Evolutionary conservation across 345 rosid genomes (phyloP).

Genomic region (Trapa bicornis): DNA sequence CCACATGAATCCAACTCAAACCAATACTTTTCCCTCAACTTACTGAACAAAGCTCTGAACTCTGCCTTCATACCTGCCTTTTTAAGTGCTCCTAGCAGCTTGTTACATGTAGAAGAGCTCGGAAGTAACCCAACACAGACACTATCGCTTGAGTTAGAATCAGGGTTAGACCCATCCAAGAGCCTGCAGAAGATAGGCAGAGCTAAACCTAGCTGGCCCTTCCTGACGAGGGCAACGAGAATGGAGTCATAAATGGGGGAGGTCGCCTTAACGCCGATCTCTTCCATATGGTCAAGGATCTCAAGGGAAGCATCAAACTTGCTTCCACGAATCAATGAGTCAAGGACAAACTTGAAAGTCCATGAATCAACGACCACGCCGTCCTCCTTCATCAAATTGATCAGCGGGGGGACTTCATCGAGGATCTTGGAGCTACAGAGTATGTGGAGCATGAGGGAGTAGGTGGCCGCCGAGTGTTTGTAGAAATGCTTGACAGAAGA

Average conservation of each 20-base stretch:
- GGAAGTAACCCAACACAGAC: constrained; percentile 23
- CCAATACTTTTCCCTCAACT: constrained; percentile 27
- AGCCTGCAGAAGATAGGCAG: constrained; percentile 60
- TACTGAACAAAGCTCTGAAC: constrained; percentile 37
- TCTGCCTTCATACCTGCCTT: constrained; percentile 47
- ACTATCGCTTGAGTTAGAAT: constrained; percentile 4
- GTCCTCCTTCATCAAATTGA: constrained; percentile 54
- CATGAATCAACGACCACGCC: constrained; percentile 36
- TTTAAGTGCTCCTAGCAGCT: constrained; percentile 51
- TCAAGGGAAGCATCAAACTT: constrained; percentile 53
- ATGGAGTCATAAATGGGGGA: constrained; percentile 48
- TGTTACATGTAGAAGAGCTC: constrained; percentile 47
- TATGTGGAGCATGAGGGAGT: constrained; percentile 52
- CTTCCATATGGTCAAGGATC: constrained; percentile 72
- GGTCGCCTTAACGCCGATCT: constrained; percentile 31
- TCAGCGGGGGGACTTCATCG: constrained; percentile 47
- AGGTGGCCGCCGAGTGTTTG: constrained; percentile 52
- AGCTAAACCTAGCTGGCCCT: constrained; percentile 45
- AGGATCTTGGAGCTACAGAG: constrained; percentile 46
- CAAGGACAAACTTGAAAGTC: constrained; percentile 50
- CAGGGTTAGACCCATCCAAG: constrained; percentile 23
- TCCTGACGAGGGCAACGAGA: constrained; percentile 52
- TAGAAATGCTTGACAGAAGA: constrained; percentile 35
- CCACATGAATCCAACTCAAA: constrained; percentile 59
- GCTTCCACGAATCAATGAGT: constrained; percentile 38